These are phyloP conservation scores for Lachnellula hyalina DNA, from an alignment of 2,329 filamentous ascomycete species.

Conservation along the genomic window DNA sequence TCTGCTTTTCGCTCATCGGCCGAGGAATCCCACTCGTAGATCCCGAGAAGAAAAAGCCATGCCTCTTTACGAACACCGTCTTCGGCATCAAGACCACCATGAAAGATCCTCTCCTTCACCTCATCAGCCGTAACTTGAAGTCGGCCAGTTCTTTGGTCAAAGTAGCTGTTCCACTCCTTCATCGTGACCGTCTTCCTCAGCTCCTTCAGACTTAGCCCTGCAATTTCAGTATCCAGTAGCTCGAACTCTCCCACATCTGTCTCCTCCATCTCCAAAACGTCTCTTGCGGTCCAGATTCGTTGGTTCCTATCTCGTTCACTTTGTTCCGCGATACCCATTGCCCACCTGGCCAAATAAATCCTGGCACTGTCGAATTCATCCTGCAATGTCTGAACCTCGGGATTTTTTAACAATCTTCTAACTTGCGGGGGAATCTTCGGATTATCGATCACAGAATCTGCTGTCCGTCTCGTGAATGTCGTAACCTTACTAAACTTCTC, in stretches of 20 bases:
- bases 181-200: conserved; percentile 70
- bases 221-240: conserved; percentile 74
- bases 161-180: conserved; percentile 87
- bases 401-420: conserved; percentile 76
- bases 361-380: conserved; percentile 97
- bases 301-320: conserved; percentile 82
- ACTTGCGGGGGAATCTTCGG: conserved; percentile 87
- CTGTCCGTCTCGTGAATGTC: conserved; percentile 87
- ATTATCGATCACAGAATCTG: conserved; percentile 87
- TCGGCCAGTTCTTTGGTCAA: conserved; percentile 68
- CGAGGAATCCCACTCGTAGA: conserved; percentile 91
- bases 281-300: conserved; percentile 86
- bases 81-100: conserved; percentile 81
- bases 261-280: conserved; percentile 89
- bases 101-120: conserved; percentile 95
- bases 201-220: conserved; percentile 68
- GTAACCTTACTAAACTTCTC: conserved; percentile 97
- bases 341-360: conserved; percentile 92
- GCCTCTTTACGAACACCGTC: conserved; percentile 94
- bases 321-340: conserved; percentile 97
- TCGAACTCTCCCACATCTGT: conserved; percentile 96
- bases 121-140: conserved; percentile 80
- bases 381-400: conserved; percentile 89
- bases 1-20: conserved; percentile 77
- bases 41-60: conserved; percentile 88